Base-by-base conservation (phyloP, 192 early-diverging fungal genomes). In the Backusella macrospora region DNA sequence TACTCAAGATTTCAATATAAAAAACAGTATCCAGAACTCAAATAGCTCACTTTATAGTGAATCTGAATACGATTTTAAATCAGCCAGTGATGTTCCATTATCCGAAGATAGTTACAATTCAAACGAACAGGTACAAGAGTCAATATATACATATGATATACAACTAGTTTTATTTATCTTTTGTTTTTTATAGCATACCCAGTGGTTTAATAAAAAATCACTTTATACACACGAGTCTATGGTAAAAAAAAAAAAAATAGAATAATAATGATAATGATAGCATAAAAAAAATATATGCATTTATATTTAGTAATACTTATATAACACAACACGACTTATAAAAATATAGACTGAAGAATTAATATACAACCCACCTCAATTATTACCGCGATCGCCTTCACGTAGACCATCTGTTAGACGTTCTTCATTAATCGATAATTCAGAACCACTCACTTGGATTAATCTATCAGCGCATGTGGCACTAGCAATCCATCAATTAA, bases 401-500 rank as follows among this genome's bases (percentile, higher is more conserved):
- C 76, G 68, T 18, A 13, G 29, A 72, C 44, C 62, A 72, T 49
- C 43, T 47, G 49, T 64, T 18, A 45, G 70, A 34, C 68, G 69
- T 18, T 62, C 66, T 34, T 71, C 70, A 47, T 29, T 75, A 34
- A 65, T 75, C 15, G 65, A 72, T 23, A n/a, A 42, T 44, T 68
- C 72, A 13, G 80, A 84, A 68, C 59, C 66, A 16, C 64, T 79
- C 4, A 84, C 80, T 9, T 91, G 90, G 90, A 83, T 84, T 62
- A 82, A 84, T 62, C 76, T 87, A 14, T 77, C 82, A 4, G 78
- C 77, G 12, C 75, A 76, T 73, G 77, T 91, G 45, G 72, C 85
- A 37, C 75, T 86, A 1, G 80, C 86, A 1, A 86, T 87, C 8
- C 82, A 91, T 71, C 79, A 83, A 29, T 80, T 92, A 48, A 86